Conservation (phyloP, 1,139 yeast species). For the Saccharomyces pastorianus region DNA sequence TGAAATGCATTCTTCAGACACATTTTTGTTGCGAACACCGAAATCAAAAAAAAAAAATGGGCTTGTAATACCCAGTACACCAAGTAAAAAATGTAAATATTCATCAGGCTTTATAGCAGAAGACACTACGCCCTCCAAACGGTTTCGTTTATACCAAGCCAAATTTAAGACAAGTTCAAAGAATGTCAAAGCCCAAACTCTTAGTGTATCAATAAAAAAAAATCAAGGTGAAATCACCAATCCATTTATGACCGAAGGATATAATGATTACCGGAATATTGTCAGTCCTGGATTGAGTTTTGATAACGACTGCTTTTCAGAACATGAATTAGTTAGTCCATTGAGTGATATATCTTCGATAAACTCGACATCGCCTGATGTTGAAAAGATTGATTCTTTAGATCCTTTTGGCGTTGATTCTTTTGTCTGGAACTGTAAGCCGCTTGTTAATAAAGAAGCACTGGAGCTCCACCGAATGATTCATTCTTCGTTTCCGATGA, state of each 20-base stretch:
- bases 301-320: neutral
- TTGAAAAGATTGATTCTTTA: slow-evolving; percentile 8
- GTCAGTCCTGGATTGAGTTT: slow-evolving; percentile 11
- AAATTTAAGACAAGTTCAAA: slow-evolving; percentile 1
- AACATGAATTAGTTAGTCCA: neutral
- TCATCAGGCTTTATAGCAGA: neutral
- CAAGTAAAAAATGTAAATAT: slow-evolving; percentile 10
- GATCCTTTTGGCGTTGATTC: slow-evolving; percentile 8
- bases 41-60: slow-evolving; percentile 3
- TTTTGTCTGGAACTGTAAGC: slow-evolving; percentile 7
- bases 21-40: slow-evolving; percentile 9
- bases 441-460: slow-evolving; percentile 12
- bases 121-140: slow-evolving; percentile 10
- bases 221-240: slow-evolving; percentile 1
- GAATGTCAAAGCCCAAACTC: slow-evolving; percentile 5
- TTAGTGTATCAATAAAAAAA: neutral
- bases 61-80: slow-evolving; percentile 11
- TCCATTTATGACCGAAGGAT: slow-evolving; percentile 1
- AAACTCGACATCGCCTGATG: slow-evolving; percentile 14
- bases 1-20: neutral
- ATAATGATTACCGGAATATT: neutral
- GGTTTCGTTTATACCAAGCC: slow-evolving; percentile 5
- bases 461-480: slow-evolving; percentile 14
- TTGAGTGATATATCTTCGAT: slow-evolving; percentile 12
- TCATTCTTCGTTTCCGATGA: slow-evolving; percentile 28